Conservation (phyloP, 2,329 filamentous ascomycete genomes). For the Fusarium denticulatum region DNA sequence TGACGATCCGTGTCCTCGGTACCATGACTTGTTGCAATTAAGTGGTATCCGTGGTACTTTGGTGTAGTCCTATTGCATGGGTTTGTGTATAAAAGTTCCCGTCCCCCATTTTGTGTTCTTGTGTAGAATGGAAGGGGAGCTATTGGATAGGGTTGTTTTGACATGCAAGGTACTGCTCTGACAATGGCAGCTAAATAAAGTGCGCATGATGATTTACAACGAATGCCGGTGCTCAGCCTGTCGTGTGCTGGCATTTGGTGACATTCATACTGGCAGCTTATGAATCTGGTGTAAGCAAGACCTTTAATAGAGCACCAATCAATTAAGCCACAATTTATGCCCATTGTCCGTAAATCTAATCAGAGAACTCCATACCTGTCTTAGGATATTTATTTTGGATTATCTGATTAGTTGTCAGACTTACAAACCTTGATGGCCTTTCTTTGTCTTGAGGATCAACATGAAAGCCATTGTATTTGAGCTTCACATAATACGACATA, state of each 20-base stretch:
- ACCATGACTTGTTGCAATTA: neutral
- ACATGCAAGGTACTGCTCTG: neutral
- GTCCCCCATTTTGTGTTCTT: neutral
- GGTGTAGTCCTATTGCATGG: neutral
- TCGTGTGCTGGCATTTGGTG: neutral
- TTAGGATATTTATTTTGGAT: neutral
- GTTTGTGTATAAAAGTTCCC: neutral
- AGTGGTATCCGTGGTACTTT: neutral
- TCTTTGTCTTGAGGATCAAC: neutral
- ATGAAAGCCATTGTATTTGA: neutral
- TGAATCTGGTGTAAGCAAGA: neutral
- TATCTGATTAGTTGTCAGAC: neutral
- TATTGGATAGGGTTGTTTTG: neutral
- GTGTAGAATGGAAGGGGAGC: no score
- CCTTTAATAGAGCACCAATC: neutral
- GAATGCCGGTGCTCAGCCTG: neutral
- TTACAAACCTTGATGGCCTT: constrained; percentile 1
- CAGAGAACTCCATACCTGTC: neutral
- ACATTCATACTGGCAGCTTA: neutral
- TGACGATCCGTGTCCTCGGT: neutral
- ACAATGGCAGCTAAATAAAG: neutral
- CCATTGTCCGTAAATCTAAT: no score
- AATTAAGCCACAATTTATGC: neutral
- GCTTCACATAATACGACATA: neutral
- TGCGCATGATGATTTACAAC: neutral